Percentiles rank a stretch among this genome's conserved stretches.
These are phyloP conservation scores for Picochlorum sp. DNA, from an alignment of 139 green algal species.

Conservation along the genomic window DNA sequence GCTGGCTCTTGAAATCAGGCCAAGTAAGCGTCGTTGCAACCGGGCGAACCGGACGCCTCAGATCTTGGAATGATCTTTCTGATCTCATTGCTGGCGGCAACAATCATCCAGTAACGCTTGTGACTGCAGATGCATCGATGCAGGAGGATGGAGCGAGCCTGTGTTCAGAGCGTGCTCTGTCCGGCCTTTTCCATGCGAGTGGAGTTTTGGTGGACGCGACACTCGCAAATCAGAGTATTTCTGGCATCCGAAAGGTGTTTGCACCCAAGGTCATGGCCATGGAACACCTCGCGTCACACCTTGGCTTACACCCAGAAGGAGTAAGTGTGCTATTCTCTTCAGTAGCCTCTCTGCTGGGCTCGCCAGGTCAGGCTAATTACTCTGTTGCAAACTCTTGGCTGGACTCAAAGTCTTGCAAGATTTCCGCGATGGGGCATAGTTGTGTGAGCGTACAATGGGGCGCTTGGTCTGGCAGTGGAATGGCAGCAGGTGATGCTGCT, in stretches of 20 bases:
- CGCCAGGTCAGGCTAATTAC: slow-evolving; percentile 71
- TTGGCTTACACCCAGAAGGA: slow-evolving; percentile 12
- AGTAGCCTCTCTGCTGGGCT: slow-evolving; percentile 58
- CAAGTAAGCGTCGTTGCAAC: slow-evolving; percentile 29
- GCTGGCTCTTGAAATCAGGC: slow-evolving; percentile 32
- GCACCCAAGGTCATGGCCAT: slow-evolving; percentile 42
- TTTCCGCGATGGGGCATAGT: slow-evolving; percentile 14
- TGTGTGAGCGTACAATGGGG: slow-evolving; percentile 41
- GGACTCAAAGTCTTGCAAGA: slow-evolving; percentile 27
- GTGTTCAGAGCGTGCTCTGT: slow-evolving; percentile 38
- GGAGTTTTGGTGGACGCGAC: slow-evolving; percentile 62
- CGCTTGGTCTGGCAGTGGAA: slow-evolving; percentile 29
- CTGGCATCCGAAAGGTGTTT: slow-evolving; percentile 20
- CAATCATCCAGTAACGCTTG: slow-evolving; percentile 9
- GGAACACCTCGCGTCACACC: neutral
- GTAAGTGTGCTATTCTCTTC: slow-evolving; percentile 27
- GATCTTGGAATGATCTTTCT: slow-evolving; percentile 3
- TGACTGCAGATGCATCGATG: slow-evolving; percentile 22
- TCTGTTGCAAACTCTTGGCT: slow-evolving; percentile 60
- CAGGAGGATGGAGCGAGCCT: slow-evolving; percentile 29
- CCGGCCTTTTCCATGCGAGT: slow-evolving; percentile 44
- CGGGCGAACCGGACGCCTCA: slow-evolving; percentile 43
- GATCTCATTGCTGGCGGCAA: slow-evolving; percentile 6
- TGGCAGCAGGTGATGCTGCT: slow-evolving; percentile 41
- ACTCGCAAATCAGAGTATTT: slow-evolving; percentile 39